Conservation (phyloP, 176 grass and related monocot genomes). For the Elymus sibiricus region DNA sequence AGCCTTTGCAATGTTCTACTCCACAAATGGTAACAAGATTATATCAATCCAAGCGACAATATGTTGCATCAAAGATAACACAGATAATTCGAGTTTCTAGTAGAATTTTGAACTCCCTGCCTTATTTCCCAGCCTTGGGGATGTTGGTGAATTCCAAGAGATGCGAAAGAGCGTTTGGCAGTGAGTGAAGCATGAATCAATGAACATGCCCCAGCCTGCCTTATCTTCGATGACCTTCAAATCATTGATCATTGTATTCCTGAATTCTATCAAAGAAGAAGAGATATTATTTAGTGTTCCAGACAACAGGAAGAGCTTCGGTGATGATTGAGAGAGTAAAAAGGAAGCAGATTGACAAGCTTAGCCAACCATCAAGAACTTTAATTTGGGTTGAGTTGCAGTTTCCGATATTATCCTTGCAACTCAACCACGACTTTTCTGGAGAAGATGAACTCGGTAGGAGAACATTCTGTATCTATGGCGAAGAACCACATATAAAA, state of each 20-base stretch:
- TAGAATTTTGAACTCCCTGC: not conserved
- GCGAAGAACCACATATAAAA: not conserved
- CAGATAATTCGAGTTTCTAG: not conserved
- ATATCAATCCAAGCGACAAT: not conserved
- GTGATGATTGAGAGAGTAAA: not conserved
- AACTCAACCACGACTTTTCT: conserved; percentile 40
- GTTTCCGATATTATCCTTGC: conserved; percentile 42
- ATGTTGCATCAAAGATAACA: not conserved
- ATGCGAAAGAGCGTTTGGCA: conserved; percentile 50
- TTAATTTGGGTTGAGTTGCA: conserved; percentile 45
- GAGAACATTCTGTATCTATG: conserved; percentile 39
- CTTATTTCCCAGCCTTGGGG: conserved; percentile 44
- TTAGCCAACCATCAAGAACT: conserved; percentile 44
- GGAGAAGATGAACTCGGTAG: conserved; percentile 24
- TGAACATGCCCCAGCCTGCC: conserved; percentile 47
- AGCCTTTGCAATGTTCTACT: not conserved
- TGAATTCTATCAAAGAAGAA: conserved; percentile 31
- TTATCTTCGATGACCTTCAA: conserved; percentile 32
- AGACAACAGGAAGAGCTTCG: not conserved
- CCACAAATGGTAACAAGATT: not conserved
- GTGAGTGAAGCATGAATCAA: conserved; percentile 80
- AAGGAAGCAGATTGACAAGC: not conserved
- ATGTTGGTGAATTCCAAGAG: conserved; percentile 41
- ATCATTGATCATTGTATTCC: conserved; percentile 35
- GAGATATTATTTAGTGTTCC: not conserved